Evolutionary conservation across 2,329 filamentous ascomycete species (phyloP), one percentile per base, ranked within the genome.

Genomic region (Colletotrichum filicis): DNA sequence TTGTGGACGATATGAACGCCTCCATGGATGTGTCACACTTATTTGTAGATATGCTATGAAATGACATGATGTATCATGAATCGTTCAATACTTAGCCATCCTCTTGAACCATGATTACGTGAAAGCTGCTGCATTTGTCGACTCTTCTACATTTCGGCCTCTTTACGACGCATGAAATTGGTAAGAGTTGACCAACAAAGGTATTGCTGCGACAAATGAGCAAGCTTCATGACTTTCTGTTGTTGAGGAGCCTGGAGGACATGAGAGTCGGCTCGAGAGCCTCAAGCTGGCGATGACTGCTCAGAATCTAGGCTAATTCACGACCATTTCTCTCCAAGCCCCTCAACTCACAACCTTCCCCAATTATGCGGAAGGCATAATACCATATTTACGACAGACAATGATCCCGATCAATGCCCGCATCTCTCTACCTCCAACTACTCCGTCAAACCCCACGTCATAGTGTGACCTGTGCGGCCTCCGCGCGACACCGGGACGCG

Each of bases 41-140:
- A 11, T 70, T 69, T 70, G 46, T 65, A 52, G 70, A 73, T 57
- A 70, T 73, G 60, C 19, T 72, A 28, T 72, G 49, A 66, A 7
- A 19, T 49, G 57, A 66, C 4, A 11, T 49, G 42, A 22, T n/a
- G 19, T 22, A 49, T 22, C 2, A n/a, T n/a, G 5, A 22, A 2
- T 19, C 8, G 14, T 11, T 11, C 14, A 26, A 46, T 14, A n/a
- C 19, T 3, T n/a, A 16, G 8, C 16, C 12, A 26, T 11, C 8
- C 35, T 2, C 19, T 46, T n/a, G 1, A n/a, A 46, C 12, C 8
- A 8, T 26, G 9, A 22, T 49, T 22, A 8, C 19, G 42, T 49
- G 42, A 49, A 22, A 7, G 8, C 4, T 22, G 19, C 3, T 49
- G 42, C 19, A 49, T 49, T 11, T n/a, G 8, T 22, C 42, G 42